Evolutionary conservation across 306 rosid species (phyloP), one percentile per base, ranked within the genome.

Genomic region (Inga oerstediana): DNA sequence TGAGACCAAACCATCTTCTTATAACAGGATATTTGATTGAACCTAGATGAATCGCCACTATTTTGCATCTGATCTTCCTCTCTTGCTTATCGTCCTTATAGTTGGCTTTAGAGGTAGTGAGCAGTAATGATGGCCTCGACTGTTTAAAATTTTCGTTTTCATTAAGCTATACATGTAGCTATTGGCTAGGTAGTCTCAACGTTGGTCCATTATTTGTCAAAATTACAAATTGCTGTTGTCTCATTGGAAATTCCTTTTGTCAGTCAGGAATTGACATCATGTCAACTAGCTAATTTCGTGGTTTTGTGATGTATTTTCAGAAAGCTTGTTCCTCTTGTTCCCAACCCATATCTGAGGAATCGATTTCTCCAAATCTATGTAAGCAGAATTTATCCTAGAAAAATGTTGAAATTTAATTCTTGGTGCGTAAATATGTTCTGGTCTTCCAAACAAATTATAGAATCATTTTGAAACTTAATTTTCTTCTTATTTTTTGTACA

Each of bases 291-390:
- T 88, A 74, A 88, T 73, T 10, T 80, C 20, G 49, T 54, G 34
- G 35, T 77, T n/a, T 1, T 32, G 59, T 78, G 65, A 24, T 84
- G 75, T 70, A n/a, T 83, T 84, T 81, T 81, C 98, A 97, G 99
- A 97, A 92, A 91, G 88, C 90, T 75, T 97, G 99, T 89, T 92
- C 75, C 86, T 80, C 91, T 30, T 97, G 99, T 89, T 92, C 97
- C 85, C 97, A 89, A 74, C 86, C 97, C 41, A 78, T 89, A 71
- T 82, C 95, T 14, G 99, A 93, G 86, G 97, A 91, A 56, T 94
- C 91, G 52, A 80, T 94, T 78, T 91, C 97, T 81, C 99, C 92
- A 80, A 97, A 97, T 87, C 91, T 97, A 77, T 88, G 99, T 97
- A 85, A 92, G 99, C 80, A 44, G 84, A 74, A n/a, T 41, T 78